These are phyloP conservation scores for Hygrophoropsis aurantiaca DNA, from an alignment of 768 basidiomycete species.

Conservation along the genomic window DNA sequence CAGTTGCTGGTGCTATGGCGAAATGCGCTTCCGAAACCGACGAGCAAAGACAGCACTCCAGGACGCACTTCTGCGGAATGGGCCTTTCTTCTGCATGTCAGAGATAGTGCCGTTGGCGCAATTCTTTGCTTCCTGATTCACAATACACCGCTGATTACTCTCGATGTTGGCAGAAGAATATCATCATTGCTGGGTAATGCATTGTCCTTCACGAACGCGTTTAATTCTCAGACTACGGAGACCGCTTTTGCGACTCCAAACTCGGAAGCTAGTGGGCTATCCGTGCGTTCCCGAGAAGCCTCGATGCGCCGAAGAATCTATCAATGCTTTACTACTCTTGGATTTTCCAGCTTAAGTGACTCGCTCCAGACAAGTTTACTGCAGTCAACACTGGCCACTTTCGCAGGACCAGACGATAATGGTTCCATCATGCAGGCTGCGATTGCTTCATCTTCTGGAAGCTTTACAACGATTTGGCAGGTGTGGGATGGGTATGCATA, in stretches of 20 bases:
- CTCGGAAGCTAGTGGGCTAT: conserved; percentile 33
- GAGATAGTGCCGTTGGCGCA: conserved; percentile 88
- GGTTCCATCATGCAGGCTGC: conserved; percentile 89
- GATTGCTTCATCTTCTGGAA: conserved; percentile 81
- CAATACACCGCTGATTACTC: conserved; percentile 77
- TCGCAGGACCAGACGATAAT: conserved; percentile 85
- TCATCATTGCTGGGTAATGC: conserved; percentile 87
- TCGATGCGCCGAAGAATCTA: conserved; percentile 82
- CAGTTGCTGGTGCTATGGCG: conserved; percentile 96
- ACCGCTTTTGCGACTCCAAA: conserved; percentile 53
- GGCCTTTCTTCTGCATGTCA: conserved; percentile 86
- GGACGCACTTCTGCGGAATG: conserved; percentile 78
- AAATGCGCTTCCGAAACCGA: conserved; percentile 94
- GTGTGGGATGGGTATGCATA: conserved; percentile 87
- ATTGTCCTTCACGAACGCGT: conserved; percentile 85
- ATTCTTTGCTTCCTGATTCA: conserved; percentile 85
- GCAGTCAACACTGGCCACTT: conserved; percentile 76
- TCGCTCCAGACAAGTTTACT: conserved; percentile 79
- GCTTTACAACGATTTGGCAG: conserved; percentile 85
- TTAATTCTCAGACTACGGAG: conserved; percentile 67
- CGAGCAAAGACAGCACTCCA: conserved; percentile 74
- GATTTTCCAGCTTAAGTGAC: conserved; percentile 76
- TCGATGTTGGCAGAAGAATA: conserved; percentile 89
- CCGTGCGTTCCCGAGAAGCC: conserved; percentile 78
- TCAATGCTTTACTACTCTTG: conserved; percentile 86